Evolutionary conservation across 306 rosid species (phyloP).

Genomic region (Abrus precatorius): DNA sequence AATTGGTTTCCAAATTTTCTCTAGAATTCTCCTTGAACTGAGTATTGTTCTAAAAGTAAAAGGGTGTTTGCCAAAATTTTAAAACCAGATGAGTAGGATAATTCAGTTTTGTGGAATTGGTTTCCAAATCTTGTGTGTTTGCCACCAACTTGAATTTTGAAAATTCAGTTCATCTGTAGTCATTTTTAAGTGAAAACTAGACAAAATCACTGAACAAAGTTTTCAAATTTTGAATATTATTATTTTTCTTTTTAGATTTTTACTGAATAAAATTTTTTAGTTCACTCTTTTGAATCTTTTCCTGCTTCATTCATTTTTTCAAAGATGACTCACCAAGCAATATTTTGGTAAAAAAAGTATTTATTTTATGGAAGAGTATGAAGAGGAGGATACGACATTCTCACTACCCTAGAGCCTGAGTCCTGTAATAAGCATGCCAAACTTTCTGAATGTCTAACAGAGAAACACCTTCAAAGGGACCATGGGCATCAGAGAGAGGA

Average conservation of each 20-base stretch:
- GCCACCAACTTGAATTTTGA: conserved; percentile 15
- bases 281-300: neutral
- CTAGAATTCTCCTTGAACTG: no score
- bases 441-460: neutral
- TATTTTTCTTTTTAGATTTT: neutral
- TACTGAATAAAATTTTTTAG: neutral
- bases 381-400: neutral
- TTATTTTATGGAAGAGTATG: neutral
- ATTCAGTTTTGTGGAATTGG: neutral
- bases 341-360: neutral
- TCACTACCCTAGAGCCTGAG: neutral
- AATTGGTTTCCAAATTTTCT: no score
- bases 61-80: neutral
- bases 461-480: no score
- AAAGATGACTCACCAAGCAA: neutral
- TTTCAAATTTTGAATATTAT: neutral
- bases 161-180: neutral
- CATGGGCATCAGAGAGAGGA: no score
- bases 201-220: neutral
- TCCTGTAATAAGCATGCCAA: neutral
- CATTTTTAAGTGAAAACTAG: neutral
- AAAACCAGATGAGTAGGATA: neutral
- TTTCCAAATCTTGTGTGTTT: neutral
- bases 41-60: neutral
- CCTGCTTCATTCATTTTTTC: conserved; percentile 14